Base-by-base conservation (phyloP, 768 basidiomycete species). In the Tricholoma sp. region DNA sequence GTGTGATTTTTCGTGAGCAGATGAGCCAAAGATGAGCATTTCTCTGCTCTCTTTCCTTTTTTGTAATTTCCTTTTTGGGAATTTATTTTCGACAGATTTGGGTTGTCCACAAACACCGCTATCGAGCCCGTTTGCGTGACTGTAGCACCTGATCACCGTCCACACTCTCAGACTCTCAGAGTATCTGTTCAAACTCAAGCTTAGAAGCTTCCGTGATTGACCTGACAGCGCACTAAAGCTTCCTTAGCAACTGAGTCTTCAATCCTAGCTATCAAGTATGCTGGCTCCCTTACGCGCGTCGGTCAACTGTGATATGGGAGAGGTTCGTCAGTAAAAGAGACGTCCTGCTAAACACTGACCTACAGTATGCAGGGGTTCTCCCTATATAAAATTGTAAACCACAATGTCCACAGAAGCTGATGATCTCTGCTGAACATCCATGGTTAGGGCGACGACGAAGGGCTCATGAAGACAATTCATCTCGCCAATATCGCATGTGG, bases 401-500 rank as follows among this genome's bases (percentile, higher is more conserved):
- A 37, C 12, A 1, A 15, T 37, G 37, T 37, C 37, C 34, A 37
- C n/a, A 13, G 13, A 37, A 12, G 37, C 13, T 15, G 37, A 37
- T 24, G 24, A 15, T 6, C n/a, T 6, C n/a, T 12, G 36, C 9
- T 31, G 49, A 32, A 33, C 31, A 9, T 33, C 1, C 17, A 6
- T 15, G 37, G 3, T 15, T 37, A 82, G 81, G 77, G 75, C 6
- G 78, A 83, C 34, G 82, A 83, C 33, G 78, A 77, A 54, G 68
- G 69, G 9, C 72, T 83, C 42, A 82, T 82, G 80, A 73, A 77
- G 53, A 78, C 76, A 10, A 81, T 85, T 29, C 80, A 84, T 60
- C 70, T 83, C 13, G 82, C 83, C 0, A 84, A 86, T 57, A 72
- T 86, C 13, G 86, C 86, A 0, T 88, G 85, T 62, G 85, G 86